Percentiles rank a stretch among this genome's conserved stretches.
Evolutionary conservation across 148 eudicot genomes (phyloP).

Genomic region (Mesembryanthemum crystallinum): DNA sequence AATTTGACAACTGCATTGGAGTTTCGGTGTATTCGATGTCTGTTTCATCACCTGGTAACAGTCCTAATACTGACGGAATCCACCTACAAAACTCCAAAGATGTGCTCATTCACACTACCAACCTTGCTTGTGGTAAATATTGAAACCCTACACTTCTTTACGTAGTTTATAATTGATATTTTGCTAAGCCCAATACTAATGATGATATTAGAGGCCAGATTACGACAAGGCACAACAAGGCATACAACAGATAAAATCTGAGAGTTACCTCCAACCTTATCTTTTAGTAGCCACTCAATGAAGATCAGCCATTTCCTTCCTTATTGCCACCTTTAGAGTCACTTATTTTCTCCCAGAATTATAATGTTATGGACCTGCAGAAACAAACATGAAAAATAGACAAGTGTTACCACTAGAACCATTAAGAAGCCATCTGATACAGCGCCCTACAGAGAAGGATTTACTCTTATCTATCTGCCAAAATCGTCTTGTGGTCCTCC

Average conservation of each 20-base stretch:
- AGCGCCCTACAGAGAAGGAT: constrained; percentile 16
- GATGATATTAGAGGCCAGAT: not conserved
- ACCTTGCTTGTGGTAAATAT: constrained; percentile 71
- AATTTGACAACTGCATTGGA: constrained; percentile 68
- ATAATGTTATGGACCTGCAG: constrained; percentile 8
- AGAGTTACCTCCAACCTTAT: constrained; percentile 19
- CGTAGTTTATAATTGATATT: not conserved
- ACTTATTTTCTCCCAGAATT: constrained; percentile 16
- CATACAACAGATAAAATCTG: constrained; percentile 5
- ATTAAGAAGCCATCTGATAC: constrained; percentile 4
- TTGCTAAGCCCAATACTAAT: not conserved
- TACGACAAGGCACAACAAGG: too few species aligned
- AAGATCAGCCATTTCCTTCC: constrained; percentile 7
- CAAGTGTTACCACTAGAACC: constrained; percentile 22
- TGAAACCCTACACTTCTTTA: not conserved
- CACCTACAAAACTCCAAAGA: constrained; percentile 82
- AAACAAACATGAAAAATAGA: constrained; percentile 8
- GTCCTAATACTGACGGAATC: constrained; percentile 96
- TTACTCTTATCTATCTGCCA: not conserved
- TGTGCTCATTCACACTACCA: constrained; percentile 67
- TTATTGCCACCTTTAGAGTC: constrained; percentile 7
- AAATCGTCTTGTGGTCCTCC: constrained; percentile 21
- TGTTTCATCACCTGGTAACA: constrained; percentile 77
- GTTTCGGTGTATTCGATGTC: constrained; percentile 60
- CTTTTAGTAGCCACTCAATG: constrained; percentile 19